Evolutionary conservation across 179 eudicot genomes (phyloP), one percentile per base, ranked within the genome.

Genomic region (Silene coronaria): DNA sequence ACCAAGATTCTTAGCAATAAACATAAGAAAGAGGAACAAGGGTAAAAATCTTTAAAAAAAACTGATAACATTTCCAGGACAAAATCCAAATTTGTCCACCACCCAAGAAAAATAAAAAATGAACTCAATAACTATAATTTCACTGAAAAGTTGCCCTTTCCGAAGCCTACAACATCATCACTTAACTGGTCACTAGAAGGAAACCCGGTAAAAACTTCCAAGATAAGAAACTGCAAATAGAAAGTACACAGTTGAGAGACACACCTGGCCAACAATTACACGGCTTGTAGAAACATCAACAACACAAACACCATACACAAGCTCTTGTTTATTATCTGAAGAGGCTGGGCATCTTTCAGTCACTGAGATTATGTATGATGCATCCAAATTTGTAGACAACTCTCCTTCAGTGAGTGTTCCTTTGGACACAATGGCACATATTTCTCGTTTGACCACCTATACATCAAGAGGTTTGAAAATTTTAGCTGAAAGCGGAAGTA

Each of bases 321-420:
- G 88, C 68, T 82, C 84, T 32, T 82, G 83, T 61, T 78, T 83
- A 59, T 85, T 74, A 59, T 85, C 76, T 26, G 69, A 69, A 69
- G 81, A 82, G 38, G 61, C 65, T 74, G 73, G 87, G 84, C 76
- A 80, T 55, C 87, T 86, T 87, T 95, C 97, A 77, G 84, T 84
- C 67, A 95, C 75, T 62, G 97, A 89, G 83, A 95, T 80, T 72
- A 95, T 55, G 83, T 92, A 95, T 72, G 99, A 90, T 81, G 99
- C 95, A 77, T 92, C 97, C 75, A 96, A 91, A 71, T 87, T 87
- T 7, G 86, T 78, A 61, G 90, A 88, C 86, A 84, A 84, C 86
- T 95, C 97, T 77, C 96, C 99, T 68, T 91, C 97, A 17, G 95
- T 95, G 82, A 95, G 76, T 22, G 99, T 95, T 71, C 99, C 99